phyloP scores from a whole-genome alignment of 2,329 filamentous ascomycete genomes.

The Colletotrichum sp. region DNA sequence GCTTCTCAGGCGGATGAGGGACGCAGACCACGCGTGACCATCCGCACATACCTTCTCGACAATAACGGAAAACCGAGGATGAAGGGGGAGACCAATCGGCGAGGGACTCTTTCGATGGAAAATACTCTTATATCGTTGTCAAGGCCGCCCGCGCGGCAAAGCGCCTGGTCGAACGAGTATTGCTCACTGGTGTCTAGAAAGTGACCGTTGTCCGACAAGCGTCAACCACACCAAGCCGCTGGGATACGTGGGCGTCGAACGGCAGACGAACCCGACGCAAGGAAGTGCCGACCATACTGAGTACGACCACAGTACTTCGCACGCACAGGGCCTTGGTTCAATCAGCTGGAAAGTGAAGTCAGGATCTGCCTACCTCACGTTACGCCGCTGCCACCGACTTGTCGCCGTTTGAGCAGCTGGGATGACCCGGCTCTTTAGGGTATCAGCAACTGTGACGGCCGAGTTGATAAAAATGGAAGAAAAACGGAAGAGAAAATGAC shows the following conservation, averaged over 20 bases:
- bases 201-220: not conserved
- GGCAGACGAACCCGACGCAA: not conserved
- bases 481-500: not conserved
- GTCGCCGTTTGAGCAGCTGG: constrained; percentile 1
- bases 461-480: not conserved
- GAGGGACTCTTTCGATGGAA: not conserved
- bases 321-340: not conserved
- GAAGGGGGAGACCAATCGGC: not conserved
- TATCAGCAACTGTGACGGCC: not conserved
- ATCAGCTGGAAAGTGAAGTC: not conserved
- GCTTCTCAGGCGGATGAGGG: not conserved
- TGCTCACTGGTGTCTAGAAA: not conserved
- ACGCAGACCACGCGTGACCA: not conserved
- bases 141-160: not conserved
- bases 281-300: not conserved
- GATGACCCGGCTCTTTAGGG: constrained; percentile 11
- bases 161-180: not conserved
- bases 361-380: not conserved
- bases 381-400: not conserved
- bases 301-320: not conserved
- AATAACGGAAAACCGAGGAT: not conserved
- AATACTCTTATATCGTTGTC: not conserved
- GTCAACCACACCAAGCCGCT: not conserved
- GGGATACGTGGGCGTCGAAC: not conserved
- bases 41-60: not conserved